Percentiles rank a stretch among this genome's conserved stretches.
Evolutionary conservation across 139 green algal genomes (phyloP).

Genomic region (Mesostigma viride): DNA sequence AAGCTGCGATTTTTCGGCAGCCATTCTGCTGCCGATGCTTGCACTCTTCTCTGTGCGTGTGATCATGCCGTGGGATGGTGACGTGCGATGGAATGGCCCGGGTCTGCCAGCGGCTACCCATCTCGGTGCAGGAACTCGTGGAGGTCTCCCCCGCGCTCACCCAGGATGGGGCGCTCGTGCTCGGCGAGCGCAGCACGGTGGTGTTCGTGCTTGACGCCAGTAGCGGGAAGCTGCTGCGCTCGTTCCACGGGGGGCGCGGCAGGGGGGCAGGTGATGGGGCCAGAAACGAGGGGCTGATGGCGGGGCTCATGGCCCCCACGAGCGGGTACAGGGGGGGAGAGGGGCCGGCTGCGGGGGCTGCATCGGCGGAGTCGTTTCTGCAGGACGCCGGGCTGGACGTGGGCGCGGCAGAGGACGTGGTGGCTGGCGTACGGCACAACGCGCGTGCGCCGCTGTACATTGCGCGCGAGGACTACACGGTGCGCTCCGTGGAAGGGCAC

Average conservation of each 20-base stretch:
- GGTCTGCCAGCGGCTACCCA: conserved; percentile 51
- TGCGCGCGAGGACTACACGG: conserved; percentile 29
- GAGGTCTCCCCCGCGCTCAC: conserved; percentile 60
- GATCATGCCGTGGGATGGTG: neutral
- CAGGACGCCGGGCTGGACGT: too few relatives aligned
- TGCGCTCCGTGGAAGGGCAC: conserved; percentile 19
- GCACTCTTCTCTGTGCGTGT: neutral
- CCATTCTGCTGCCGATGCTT: neutral
- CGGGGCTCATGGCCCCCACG: neutral
- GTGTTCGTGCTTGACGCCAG: conserved; percentile 64
- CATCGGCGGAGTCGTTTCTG: too few relatives aligned
- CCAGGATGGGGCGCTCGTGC: conserved; percentile 65
- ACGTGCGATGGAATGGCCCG: neutral
- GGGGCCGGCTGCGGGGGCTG: too few relatives aligned
- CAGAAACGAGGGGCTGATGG: neutral
- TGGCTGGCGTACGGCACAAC: too few relatives aligned
- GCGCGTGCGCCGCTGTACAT: conserved; percentile 13
- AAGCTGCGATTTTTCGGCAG: neutral
- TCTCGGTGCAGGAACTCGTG: conserved; percentile 75
- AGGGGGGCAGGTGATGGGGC: neutral
- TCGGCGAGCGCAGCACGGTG: conserved; percentile 53
- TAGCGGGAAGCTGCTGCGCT: conserved; percentile 40
- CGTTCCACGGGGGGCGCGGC: too few relatives aligned
- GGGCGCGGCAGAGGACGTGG: too few relatives aligned
- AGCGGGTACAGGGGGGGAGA: neutral